These are phyloP conservation scores for Eutrema salsugineum DNA, from an alignment of 441 rosid genomes.

Conservation along the genomic window DNA sequence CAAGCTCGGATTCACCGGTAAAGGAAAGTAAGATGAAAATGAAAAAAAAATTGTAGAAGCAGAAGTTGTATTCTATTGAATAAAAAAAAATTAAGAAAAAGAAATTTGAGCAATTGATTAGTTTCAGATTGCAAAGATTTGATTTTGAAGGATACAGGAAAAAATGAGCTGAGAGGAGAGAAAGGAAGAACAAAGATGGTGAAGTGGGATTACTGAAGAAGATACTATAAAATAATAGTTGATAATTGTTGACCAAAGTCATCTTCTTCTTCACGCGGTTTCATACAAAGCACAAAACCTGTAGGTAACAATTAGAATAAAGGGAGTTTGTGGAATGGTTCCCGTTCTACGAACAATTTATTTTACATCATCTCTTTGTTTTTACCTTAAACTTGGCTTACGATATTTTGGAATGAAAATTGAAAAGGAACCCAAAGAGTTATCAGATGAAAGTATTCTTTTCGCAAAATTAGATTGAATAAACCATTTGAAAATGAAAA, in stretches of 20 bases:
- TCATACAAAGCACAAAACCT: slow-evolving; percentile 13
- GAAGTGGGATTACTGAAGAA: slow-evolving; percentile 9
- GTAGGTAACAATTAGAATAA: not conserved
- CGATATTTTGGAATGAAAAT: not conserved
- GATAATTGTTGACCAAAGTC: slow-evolving; percentile 30
- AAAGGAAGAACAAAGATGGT: not conserved
- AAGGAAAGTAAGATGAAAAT: not conserved
- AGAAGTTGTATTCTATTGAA: not conserved
- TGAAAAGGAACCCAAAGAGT: not conserved
- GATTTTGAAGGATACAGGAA: not conserved
- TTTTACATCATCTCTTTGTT: not conserved
- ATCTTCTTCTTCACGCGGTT: slow-evolving; percentile 34
- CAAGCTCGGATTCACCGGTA: not conserved
- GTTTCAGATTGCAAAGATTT: not conserved
- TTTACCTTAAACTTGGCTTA: not conserved
- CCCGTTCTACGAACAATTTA: not conserved
- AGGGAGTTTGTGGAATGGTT: not conserved
- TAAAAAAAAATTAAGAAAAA: not conserved
- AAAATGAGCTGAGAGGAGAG: not conserved
- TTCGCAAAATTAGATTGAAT: not conserved
- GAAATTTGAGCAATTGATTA: not conserved
- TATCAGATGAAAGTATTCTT: not conserved
- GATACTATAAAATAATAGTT: not conserved
- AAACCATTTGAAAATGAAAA: not conserved
- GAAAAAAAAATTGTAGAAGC: not conserved